Base-by-base conservation (phyloP, 257 asterid genomes). In the Solanum ossicruentum region DNA sequence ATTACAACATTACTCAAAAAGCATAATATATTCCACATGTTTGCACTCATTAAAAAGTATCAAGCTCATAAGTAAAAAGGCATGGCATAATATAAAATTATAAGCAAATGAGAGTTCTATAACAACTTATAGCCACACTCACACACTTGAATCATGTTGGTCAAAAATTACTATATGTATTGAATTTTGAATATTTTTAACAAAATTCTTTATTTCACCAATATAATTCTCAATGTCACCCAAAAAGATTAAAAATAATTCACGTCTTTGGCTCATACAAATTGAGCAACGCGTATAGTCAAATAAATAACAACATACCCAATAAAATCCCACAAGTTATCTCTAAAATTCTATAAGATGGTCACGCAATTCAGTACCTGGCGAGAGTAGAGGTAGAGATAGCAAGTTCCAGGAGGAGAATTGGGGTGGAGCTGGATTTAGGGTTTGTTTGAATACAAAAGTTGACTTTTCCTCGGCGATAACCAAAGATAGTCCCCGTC, bases 381-480 rank as follows among this genome's bases (percentile, higher is more conserved):
- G 96, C 96, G 4, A 93, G 93, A 28, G 86, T 89, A 5, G 86
- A 81, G 0, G 96, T 93, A 10, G 94, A 89, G 20, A 93, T 85
- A 7, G 91, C 94, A 6, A 93, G 92, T 65, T 93, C 93, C 6
- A 93, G 93, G 2, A 93, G 90, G 81, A 91, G 92, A 26, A 87
- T 32, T 4, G 93, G 93, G 36, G 85, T 21, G 49, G 69, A 8
- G 32, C 10, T 43, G 9, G 94, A 88, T 21, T 87, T 88, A 78
- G 93, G 94, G 86, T 65, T 87, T 82, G 85, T 79, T 88, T 93
- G 93, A 81, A 93, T 89, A 80, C 96, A 93, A 60, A 93, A 85
- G 77, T 83, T 90, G 1, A 91, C 94, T 89, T 89, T 91, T 49
- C 93, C 94, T 0, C 85, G 84, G 8, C 95, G 93, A 78, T 26